Conservation (phyloP, 192 early-diverging fungal genomes). For the Entrophospora sp. region DNA sequence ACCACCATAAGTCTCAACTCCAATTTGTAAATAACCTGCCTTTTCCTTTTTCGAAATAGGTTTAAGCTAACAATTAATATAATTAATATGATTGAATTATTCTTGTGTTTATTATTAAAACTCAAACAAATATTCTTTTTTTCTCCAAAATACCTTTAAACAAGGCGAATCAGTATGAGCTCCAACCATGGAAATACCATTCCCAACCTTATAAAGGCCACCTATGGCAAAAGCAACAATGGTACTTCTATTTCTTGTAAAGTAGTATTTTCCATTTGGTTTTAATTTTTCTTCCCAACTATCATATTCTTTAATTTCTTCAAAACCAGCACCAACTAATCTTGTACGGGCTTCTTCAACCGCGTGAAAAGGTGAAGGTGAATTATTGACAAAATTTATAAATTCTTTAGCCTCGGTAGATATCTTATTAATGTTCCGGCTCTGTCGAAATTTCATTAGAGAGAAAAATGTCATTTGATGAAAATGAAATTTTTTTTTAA, state of each 20-base stretch:
- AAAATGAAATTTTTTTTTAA: too few species aligned
- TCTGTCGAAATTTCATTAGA: too few species aligned
- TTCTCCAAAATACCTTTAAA: too few species aligned
- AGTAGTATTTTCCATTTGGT: constrained; percentile 86
- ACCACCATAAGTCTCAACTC: constrained; percentile 86
- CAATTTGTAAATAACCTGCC: constrained; percentile 84
- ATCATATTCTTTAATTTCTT: constrained; percentile 82
- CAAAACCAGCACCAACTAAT: constrained; percentile 71
- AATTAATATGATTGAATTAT: too few species aligned
- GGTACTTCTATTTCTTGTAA: constrained; percentile 83
- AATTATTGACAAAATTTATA: constrained; percentile 81
- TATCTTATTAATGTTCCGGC: too few species aligned
- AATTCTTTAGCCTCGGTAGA: constrained; percentile 50
- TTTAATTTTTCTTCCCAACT: constrained; percentile 64
- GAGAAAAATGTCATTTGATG: too few species aligned
- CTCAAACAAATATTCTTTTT: too few species aligned
- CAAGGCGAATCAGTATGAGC: constrained; percentile 99
- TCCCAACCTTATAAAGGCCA: constrained; percentile 69
- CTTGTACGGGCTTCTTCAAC: constrained; percentile 67
- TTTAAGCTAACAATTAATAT: too few species aligned
- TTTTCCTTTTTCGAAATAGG: constrained; percentile 88
- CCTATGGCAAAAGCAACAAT: constrained; percentile 92
- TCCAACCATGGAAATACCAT: constrained; percentile 82
- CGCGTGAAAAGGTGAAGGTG: constrained; percentile 94
- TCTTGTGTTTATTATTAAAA: too few species aligned